Percentiles rank a stretch among this genome's conserved stretches.
Evolutionary conservation across 139 green algal species (phyloP).

Genomic region (Chlamydomonas eustigma): DNA sequence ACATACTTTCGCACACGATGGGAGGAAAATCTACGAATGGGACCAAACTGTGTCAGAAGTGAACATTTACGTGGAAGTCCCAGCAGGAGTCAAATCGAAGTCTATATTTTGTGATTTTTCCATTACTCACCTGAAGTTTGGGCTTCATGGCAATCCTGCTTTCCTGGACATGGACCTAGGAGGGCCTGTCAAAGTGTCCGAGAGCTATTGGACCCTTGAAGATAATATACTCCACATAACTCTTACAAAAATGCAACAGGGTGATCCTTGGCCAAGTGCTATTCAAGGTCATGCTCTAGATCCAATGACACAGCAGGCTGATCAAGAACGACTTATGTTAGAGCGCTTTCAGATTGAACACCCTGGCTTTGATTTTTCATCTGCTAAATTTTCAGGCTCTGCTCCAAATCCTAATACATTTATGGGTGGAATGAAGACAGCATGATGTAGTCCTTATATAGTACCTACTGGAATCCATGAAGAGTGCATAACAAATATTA

Average conservation of each 20-base stretch:
- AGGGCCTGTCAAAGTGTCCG: background rate
- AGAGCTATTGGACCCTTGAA: conserved; percentile 37
- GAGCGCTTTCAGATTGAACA: conserved; percentile 91
- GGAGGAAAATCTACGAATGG: conserved; percentile 81
- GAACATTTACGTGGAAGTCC: conserved; percentile 77
- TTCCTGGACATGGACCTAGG: conserved; percentile 8
- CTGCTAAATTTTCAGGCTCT: conserved; percentile 71
- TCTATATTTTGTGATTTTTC: conserved; percentile 63
- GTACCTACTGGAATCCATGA: too few relatives aligned
- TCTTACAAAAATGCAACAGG: conserved; percentile 73
- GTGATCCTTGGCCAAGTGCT: conserved; percentile 63
- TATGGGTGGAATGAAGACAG: conserved; percentile 57
- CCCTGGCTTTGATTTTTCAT: conserved; percentile 92
- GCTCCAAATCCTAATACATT: conserved; percentile 82
- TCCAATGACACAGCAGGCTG: conserved; percentile 16
- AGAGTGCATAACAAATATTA: too few relatives aligned
- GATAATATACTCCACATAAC: conserved; percentile 57
- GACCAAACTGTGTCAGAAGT: conserved; percentile 76
- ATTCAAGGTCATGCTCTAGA: conserved; percentile 29
- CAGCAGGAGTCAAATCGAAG: conserved; percentile 62
- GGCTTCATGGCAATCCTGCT: conserved; percentile 43
- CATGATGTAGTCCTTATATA: too few relatives aligned
- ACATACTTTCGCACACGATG: conserved; percentile 53
- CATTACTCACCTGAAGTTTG: conserved; percentile 53
- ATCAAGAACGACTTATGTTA: conserved; percentile 83